Percentiles rank a stretch among this genome's conserved stretches.
Conservation (phyloP, 2,329 filamentous ascomycete species). For the Xylariaceae sp. region DNA sequence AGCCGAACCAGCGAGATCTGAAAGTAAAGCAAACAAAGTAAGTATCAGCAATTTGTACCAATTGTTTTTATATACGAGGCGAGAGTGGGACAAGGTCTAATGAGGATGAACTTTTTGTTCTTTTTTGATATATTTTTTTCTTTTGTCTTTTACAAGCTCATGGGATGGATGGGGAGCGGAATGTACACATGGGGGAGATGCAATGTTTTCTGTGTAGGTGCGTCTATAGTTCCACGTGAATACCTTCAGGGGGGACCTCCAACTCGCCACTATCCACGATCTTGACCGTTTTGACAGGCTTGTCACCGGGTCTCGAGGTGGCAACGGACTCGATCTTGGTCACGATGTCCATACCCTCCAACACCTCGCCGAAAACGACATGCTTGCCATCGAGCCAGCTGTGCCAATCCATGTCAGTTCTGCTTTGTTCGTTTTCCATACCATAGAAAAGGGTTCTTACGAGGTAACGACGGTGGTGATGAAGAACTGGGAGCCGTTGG, state of each 20-base stretch:
- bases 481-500: slow-evolving; percentile 88
- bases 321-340: slow-evolving; percentile 69
- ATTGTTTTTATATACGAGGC: slow-evolving; percentile 27
- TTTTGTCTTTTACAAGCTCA: slow-evolving; percentile 11
- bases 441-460: slow-evolving; percentile 43
- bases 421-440: not conserved
- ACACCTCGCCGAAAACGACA: slow-evolving; percentile 83
- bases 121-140: slow-evolving; percentile 3
- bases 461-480: slow-evolving; percentile 77
- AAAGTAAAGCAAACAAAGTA: slow-evolving; percentile 16
- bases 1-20: slow-evolving; percentile 34
- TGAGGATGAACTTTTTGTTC: slow-evolving; percentile 3
- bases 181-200: slow-evolving; percentile 27
- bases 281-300: slow-evolving; percentile 64
- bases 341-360: slow-evolving; percentile 78
- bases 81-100: slow-evolving; percentile 28
- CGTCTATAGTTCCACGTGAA: slow-evolving; percentile 77
- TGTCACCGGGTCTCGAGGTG: slow-evolving; percentile 58
- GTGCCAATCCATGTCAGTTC: slow-evolving; percentile 19
- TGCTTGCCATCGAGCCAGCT: slow-evolving; percentile 80
- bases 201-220: slow-evolving; percentile 12
- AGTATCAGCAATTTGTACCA: slow-evolving; percentile 30
- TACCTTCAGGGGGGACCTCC: slow-evolving; percentile 83
- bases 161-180: slow-evolving; percentile 25
- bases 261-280: slow-evolving; percentile 81